Evolutionary conservation across 176 grass and related monocot genomes (phyloP).

Genomic region (Bonia amplexicaulis): DNA sequence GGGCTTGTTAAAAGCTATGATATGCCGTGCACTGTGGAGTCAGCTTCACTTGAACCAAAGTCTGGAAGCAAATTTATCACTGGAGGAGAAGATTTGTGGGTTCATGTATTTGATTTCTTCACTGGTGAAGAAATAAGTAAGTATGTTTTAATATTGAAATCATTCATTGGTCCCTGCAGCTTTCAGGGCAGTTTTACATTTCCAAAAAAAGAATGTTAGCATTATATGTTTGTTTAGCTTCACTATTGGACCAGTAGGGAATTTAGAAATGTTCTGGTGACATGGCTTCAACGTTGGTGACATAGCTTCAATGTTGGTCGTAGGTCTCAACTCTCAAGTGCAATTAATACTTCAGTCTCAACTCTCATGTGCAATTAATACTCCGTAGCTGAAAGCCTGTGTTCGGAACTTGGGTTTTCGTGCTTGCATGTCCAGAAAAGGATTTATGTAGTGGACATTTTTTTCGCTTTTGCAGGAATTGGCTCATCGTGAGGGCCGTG

Average conservation of each 20-base stretch:
- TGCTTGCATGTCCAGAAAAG: neutral
- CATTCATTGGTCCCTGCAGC: neutral
- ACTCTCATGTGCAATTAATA: neutral
- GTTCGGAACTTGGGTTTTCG: neutral
- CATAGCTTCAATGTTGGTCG: neutral
- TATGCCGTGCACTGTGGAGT: conserved; percentile 90
- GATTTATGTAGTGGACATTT: neutral
- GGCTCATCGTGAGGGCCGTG: neutral
- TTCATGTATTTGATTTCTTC: conserved; percentile 88
- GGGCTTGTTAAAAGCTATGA: conserved; percentile 95
- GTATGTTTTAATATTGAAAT: neutral
- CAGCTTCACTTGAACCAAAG: conserved; percentile 91
- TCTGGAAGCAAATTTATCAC: conserved; percentile 76
- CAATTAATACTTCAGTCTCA: neutral
- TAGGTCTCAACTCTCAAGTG: neutral
- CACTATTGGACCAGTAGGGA: neutral
- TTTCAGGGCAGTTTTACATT: neutral
- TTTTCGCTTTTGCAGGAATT: neutral
- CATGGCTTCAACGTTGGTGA: neutral
- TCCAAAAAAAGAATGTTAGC: neutral
- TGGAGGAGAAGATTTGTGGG: conserved; percentile 98
- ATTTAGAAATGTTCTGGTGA: neutral
- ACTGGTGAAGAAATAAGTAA: conserved; percentile 97
- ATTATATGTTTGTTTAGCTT: neutral
- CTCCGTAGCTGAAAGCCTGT: neutral